Evolutionary conservation across 2,329 filamentous ascomycete genomes (phyloP).

Genomic region (Botrytis medusae): DNA sequence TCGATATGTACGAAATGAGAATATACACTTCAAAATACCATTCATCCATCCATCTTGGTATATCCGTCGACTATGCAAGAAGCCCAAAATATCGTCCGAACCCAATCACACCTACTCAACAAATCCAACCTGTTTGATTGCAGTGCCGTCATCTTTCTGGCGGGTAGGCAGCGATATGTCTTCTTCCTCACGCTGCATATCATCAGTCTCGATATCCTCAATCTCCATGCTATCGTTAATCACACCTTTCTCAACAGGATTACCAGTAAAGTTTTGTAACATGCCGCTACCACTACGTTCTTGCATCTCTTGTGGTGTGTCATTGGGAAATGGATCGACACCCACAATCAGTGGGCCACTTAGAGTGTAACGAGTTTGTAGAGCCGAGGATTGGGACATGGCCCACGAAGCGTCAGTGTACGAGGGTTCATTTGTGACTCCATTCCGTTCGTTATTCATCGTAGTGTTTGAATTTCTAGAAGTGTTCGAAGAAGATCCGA

Average conservation of each 20-base stretch:
- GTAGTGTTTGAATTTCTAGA: conserved; percentile 18
- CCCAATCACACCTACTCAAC: conserved; percentile 19
- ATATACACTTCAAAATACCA: neutral
- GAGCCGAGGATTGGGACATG: neutral
- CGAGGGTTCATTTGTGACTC: neutral
- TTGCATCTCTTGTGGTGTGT: conserved; percentile 36
- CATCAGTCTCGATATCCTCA: conserved; percentile 35
- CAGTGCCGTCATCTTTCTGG: conserved; percentile 24
- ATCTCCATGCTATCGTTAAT: conserved; percentile 40
- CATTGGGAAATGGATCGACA: conserved; percentile 29
- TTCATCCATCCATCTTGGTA: neutral
- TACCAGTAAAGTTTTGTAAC: conserved; percentile 23
- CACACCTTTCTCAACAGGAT: conserved; percentile 25
- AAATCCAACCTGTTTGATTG: conserved; percentile 35
- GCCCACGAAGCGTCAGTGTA: neutral
- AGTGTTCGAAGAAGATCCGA: conserved; percentile 12
- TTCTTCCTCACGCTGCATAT: conserved; percentile 26
- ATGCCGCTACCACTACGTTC: conserved; percentile 33
- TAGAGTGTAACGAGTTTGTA: conserved; percentile 2
- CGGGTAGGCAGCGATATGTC: neutral
- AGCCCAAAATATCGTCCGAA: neutral
- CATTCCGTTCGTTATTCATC: conserved; percentile 13
- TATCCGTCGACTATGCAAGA: neutral
- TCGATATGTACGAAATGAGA: neutral
- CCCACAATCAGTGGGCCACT: conserved; percentile 27